These are phyloP conservation scores for Corylus americana DNA, from an alignment of 306 rosid genomes.

Conservation along the genomic window DNA sequence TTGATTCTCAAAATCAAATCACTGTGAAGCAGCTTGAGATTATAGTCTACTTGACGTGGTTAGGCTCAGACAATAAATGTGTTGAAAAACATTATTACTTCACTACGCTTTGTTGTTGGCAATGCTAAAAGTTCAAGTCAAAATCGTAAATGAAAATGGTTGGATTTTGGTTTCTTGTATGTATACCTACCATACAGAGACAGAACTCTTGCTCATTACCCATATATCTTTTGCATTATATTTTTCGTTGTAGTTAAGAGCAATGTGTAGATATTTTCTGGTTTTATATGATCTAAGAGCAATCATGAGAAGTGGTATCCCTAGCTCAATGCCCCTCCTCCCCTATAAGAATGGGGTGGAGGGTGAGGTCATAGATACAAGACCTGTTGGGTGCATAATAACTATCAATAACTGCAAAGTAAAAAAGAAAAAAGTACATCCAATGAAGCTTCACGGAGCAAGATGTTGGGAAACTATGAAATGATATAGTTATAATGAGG, in stretches of 20 bases:
- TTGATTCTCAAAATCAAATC: neutral
- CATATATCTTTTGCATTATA: neutral
- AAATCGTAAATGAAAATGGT: no score
- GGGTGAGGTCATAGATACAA: neutral
- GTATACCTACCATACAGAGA: no score
- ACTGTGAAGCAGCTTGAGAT: neutral
- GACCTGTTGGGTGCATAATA: neutral
- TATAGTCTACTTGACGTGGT: neutral
- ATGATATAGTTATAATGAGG: neutral
- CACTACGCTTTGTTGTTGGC: no score
- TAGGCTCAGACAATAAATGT: no score
- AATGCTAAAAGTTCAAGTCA: no score
- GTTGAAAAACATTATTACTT: no score
- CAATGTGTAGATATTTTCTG: neutral
- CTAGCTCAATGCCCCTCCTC: neutral
- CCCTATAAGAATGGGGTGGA: neutral
- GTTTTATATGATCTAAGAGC: neutral
- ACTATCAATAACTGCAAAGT: neutral
- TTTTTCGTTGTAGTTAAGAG: neutral
- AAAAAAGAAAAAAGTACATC: no score
- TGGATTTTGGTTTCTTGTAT: no score
- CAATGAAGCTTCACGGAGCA: neutral
- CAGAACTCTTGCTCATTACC: neutral
- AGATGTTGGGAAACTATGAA: neutral
- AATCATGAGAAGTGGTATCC: neutral